Conservation (phyloP, 1,284 basidiomycete genomes). For the Amylostereum areolatum region DNA sequence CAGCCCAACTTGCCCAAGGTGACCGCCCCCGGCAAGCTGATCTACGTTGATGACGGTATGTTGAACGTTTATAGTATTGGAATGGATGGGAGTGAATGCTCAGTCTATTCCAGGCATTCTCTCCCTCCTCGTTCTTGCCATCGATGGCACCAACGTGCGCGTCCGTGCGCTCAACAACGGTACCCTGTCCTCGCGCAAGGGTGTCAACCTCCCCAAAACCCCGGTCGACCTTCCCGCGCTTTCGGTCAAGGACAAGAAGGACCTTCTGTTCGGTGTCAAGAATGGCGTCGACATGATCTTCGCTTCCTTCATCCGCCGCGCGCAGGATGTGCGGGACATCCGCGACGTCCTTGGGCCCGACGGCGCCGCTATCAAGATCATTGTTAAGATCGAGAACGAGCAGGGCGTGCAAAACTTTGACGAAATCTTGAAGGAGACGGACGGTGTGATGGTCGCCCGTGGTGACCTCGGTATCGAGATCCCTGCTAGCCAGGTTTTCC, state of each 20-base stretch:
- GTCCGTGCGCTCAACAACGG: slow-evolving; percentile 95
- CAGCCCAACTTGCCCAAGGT: slow-evolving; percentile 83
- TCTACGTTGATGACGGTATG: slow-evolving; percentile 94
- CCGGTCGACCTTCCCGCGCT: slow-evolving; percentile 96
- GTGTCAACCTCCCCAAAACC: slow-evolving; percentile 99
- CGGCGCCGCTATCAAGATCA: slow-evolving; percentile 93
- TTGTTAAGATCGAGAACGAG: slow-evolving; percentile 98
- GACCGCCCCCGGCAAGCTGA: slow-evolving; percentile 90
- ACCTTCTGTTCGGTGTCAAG: slow-evolving; percentile 92
- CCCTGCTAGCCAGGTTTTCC: slow-evolving; percentile 94
- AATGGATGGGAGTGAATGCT: neutral
- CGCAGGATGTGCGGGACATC: slow-evolving; percentile 89
- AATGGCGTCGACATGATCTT: slow-evolving; percentile 99
- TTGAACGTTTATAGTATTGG: slow-evolving; percentile 1
- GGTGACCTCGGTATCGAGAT: slow-evolving; percentile 98
- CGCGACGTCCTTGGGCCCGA: slow-evolving; percentile 86
- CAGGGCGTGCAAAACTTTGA: slow-evolving; percentile 98
- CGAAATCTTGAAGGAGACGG: slow-evolving; percentile 88
- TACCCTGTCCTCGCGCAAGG: slow-evolving; percentile 93
- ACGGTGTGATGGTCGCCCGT: slow-evolving; percentile 98
- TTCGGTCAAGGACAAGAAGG: slow-evolving; percentile 97
- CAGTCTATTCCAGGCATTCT: slow-evolving; percentile 62
- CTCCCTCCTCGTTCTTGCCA: slow-evolving; percentile 86
- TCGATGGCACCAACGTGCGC: slow-evolving; percentile 75
- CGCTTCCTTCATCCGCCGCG: slow-evolving; percentile 94